Percentiles rank a stretch among this genome's conserved stretches.
Conservation (phyloP, 2,329 filamentous ascomycete species). For the Ramichloridium luteum region DNA sequence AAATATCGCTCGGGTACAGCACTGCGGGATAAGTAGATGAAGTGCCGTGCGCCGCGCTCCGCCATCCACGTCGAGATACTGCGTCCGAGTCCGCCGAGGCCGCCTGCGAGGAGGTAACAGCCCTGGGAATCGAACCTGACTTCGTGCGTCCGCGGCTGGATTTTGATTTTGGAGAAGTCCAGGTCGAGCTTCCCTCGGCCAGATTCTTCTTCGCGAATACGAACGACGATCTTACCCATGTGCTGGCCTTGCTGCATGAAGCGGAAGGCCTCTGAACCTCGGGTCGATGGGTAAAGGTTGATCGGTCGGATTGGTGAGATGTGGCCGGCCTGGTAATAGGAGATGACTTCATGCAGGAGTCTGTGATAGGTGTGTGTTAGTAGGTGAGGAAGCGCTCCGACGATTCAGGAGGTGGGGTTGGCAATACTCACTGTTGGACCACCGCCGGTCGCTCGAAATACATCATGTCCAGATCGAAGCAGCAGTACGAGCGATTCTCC, state of each 20-base stretch:
- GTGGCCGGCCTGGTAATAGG: no score
- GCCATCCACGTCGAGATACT: conserved; percentile 11
- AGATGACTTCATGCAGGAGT: no score
- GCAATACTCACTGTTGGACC: no score
- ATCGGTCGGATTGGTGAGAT: conserved; percentile 8
- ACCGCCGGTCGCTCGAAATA: conserved; percentile 11
- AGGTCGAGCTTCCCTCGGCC: no score
- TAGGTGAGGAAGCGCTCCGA: no score
- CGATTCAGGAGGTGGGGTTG: no score
- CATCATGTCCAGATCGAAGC: conserved; percentile 5
- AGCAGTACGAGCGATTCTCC: conserved; percentile 3
- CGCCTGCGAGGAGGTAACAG: conserved; percentile 15
- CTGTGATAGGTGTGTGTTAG: no score
- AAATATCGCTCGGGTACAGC: neutral
- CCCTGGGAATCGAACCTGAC: neutral
- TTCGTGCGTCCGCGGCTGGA: no score
- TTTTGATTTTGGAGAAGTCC: no score
- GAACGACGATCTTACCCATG: conserved; percentile 4
- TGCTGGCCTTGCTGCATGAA: neutral
- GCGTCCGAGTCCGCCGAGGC: conserved; percentile 16
- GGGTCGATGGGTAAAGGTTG: conserved; percentile 2
- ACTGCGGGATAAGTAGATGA: conserved; percentile 1
- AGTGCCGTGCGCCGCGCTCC: conserved; percentile 9
- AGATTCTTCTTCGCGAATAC: no score
- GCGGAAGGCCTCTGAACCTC: conserved; percentile 8